Percentiles rank a stretch among this genome's conserved stretches.
Conservation (phyloP, 352 stramenopile genomes). For the Globisporangium splendens region DNA sequence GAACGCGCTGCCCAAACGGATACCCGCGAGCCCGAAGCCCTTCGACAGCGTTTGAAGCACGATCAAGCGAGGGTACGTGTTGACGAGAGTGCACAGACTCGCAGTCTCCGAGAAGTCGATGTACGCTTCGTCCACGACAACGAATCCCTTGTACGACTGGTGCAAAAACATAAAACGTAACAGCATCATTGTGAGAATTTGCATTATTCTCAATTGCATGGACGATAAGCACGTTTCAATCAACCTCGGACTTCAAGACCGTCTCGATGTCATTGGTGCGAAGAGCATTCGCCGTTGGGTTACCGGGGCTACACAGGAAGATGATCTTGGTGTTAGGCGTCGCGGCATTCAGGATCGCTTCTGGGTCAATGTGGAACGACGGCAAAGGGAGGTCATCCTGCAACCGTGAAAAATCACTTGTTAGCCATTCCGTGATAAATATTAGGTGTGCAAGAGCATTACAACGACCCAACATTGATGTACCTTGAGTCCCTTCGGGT, state of each 20-base stretch:
- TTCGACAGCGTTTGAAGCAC: conserved; percentile 98
- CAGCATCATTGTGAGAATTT: not conserved
- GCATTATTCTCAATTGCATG: not conserved
- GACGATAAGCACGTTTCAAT: not conserved
- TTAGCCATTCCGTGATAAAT: not conserved
- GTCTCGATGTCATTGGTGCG: conserved; percentile 88
- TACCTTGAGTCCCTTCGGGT: conserved; percentile 65
- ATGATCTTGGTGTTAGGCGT: conserved; percentile 94
- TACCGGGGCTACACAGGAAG: conserved; percentile 97
- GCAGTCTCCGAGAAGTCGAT: conserved; percentile 92
- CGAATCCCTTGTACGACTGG: conserved; percentile 87
- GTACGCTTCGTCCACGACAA: conserved; percentile 99
- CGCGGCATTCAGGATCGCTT: conserved; percentile 86
- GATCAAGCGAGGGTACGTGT: conserved; percentile 92
- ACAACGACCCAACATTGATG: not conserved
- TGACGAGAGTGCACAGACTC: conserved; percentile 87
- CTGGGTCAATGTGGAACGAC: conserved; percentile 79
- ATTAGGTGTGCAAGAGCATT: too few species aligned
- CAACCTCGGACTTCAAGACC: conserved; percentile 78
- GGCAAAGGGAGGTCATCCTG: conserved; percentile 45
- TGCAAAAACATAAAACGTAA: not conserved
- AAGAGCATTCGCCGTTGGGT: conserved; percentile 95
- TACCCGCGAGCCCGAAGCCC: conserved; percentile 96
- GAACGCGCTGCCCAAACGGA: conserved; percentile 92
- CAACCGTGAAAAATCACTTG: not conserved